Conservation (phyloP, 2,329 filamentous ascomycete species). For the Fusarium sp. region DNA sequence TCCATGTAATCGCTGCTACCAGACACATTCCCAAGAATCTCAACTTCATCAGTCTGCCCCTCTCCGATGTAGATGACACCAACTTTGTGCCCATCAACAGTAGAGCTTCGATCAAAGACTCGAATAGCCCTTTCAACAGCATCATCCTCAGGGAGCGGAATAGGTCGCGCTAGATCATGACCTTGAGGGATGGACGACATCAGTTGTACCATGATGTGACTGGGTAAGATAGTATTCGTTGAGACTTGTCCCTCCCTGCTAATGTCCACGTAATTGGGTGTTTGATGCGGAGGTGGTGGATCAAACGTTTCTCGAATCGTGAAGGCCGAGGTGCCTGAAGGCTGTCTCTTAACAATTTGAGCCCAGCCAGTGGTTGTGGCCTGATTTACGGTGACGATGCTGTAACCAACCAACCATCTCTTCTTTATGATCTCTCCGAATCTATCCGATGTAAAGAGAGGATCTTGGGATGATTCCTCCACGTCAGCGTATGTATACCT, state of each 20-base stretch:
- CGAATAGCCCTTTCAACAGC: slow-evolving; percentile 76
- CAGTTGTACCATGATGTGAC: slow-evolving; percentile 75
- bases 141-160: slow-evolving; percentile 77
- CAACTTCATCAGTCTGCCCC: slow-evolving; percentile 80
- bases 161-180: slow-evolving; percentile 69
- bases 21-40: slow-evolving; percentile 85
- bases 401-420: slow-evolving; percentile 77
- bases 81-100: slow-evolving; percentile 93
- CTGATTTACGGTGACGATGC: slow-evolving; percentile 78
- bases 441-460: slow-evolving; percentile 68
- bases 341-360: slow-evolving; percentile 74
- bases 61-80: slow-evolving; percentile 94
- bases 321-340: slow-evolving; percentile 71
- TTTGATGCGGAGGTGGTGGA: slow-evolving; percentile 65
- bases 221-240: slow-evolving; percentile 72
- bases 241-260: slow-evolving; percentile 60
- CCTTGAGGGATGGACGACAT: slow-evolving; percentile 69
- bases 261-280: slow-evolving; percentile 56
- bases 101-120: slow-evolving; percentile 85
- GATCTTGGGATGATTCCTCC: slow-evolving; percentile 75
- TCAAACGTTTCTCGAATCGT: slow-evolving; percentile 67
- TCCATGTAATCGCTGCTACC: slow-evolving; percentile 89
- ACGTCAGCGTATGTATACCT: slow-evolving; percentile 85
- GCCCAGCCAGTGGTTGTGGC: slow-evolving; percentile 72
- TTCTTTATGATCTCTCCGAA: slow-evolving; percentile 73